Percentiles rank a stretch among this genome's conserved stretches.
phyloP scores from a whole-genome alignment of 495 filamentous ascomycete species.

The Terfezia boudieri region DNA sequence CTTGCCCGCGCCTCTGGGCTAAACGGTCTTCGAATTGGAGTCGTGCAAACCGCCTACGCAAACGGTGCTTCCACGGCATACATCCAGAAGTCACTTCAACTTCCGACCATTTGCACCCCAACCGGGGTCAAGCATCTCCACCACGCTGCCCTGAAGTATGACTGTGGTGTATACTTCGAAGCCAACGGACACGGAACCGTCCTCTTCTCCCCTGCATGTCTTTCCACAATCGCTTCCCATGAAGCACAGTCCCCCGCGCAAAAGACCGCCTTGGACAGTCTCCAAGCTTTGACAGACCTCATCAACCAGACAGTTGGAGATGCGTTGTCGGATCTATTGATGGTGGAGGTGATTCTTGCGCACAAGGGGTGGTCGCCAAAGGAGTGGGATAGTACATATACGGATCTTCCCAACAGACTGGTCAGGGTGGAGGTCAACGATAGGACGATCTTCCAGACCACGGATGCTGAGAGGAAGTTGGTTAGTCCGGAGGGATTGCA shows the following conservation, averaged over 20 bases:
- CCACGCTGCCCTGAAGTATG: slow-evolving; percentile 74
- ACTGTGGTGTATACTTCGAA: slow-evolving; percentile 95
- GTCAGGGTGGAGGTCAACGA: slow-evolving; percentile 75
- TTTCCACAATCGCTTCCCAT: slow-evolving; percentile 49
- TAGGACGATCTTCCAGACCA: slow-evolving; percentile 67
- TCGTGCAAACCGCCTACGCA: slow-evolving; percentile 93
- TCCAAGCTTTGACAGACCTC: slow-evolving; percentile 58
- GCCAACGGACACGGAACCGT: slow-evolving; percentile 96
- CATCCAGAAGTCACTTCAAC: slow-evolving; percentile 63
- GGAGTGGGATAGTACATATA: slow-evolving; percentile 86
- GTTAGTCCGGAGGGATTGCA: slow-evolving; percentile 60
- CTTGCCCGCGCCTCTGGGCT: slow-evolving; percentile 62
- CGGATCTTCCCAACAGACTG: slow-evolving; percentile 87
- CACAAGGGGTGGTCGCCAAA: slow-evolving; percentile 79
- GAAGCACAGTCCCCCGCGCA: slow-evolving; percentile 83
- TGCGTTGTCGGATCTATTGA: slow-evolving; percentile 82
- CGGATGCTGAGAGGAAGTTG: slow-evolving; percentile 75
- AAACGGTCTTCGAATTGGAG: slow-evolving; percentile 61
- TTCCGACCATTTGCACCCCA: slow-evolving; percentile 77
- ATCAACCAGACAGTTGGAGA: slow-evolving; percentile 98
- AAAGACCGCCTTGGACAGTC: slow-evolving; percentile 56
- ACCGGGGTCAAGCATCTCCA: slow-evolving; percentile 96
- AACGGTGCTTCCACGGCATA: slow-evolving; percentile 91
- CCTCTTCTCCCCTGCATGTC: slow-evolving; percentile 64
- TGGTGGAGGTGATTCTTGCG: slow-evolving; percentile 85